Conservation (phyloP, 2,329 filamentous ascomycete species). For the Orbilia ellipsospora region DNA sequence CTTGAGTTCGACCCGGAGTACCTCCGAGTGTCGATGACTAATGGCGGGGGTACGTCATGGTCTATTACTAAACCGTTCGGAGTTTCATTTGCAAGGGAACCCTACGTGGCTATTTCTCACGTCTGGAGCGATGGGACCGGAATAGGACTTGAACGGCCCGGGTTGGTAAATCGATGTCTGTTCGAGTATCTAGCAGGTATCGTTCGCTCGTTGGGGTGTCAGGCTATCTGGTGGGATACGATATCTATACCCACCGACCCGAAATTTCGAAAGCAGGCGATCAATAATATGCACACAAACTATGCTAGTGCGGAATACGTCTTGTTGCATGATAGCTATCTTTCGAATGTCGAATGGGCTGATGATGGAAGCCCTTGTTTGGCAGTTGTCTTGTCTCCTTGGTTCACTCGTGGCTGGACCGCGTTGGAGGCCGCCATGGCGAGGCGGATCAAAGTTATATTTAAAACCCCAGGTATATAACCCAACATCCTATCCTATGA, state of each 20-base stretch:
- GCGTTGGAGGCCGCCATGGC: conserved; percentile 57
- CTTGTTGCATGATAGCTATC: conserved; percentile 55
- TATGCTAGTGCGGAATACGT: conserved; percentile 57
- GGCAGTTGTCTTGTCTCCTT: conserved; percentile 58
- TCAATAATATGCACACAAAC: conserved; percentile 59
- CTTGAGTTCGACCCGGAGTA: conserved; percentile 23
- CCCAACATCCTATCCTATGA: neutral
- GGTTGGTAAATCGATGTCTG: conserved; percentile 59
- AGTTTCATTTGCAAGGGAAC: neutral
- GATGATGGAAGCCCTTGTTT: conserved; percentile 57
- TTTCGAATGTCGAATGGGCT: conserved; percentile 56
- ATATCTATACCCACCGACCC: conserved; percentile 58
- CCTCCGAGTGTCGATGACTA: conserved; percentile 11
- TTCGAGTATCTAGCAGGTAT: conserved; percentile 57
- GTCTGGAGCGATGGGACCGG: conserved; percentile 61
- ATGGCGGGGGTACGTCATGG: conserved; percentile 12
- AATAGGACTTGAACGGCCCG: conserved; percentile 54
- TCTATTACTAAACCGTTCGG: conserved; percentile 16
- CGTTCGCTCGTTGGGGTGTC: conserved; percentile 47
- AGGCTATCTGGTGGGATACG: conserved; percentile 61
- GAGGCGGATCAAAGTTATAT: conserved; percentile 54
- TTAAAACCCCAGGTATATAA: conserved; percentile 14
- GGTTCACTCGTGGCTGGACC: conserved; percentile 60
- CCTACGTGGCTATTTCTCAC: conserved; percentile 60
- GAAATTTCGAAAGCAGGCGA: conserved; percentile 49